Percentiles rank a stretch among this genome's conserved stretches.
These are phyloP conservation scores for Anthostomella pinea DNA, from an alignment of 2,329 filamentous ascomycete species.

Conservation along the genomic window DNA sequence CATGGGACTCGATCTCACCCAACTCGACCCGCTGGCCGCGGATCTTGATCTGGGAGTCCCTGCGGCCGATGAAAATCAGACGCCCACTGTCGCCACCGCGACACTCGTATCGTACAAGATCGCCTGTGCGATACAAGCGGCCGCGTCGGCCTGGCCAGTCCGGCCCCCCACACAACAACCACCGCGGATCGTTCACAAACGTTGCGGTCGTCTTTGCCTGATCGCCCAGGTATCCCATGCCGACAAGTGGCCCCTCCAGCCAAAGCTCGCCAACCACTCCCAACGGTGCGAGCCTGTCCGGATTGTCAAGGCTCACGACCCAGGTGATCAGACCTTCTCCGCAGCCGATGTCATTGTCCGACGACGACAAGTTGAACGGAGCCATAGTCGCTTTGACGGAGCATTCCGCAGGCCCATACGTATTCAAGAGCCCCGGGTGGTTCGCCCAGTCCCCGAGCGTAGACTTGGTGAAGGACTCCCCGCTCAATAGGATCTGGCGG, in stretches of 20 bases:
- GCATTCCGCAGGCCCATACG: conserved; percentile 2
- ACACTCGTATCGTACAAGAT: conserved; percentile 7
- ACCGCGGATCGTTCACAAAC: background rate
- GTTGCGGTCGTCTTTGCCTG: conserved; percentile 1
- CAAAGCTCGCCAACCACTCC: background rate
- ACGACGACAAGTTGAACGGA: background rate
- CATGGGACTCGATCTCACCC: conserved; percentile 29
- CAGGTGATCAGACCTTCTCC: background rate
- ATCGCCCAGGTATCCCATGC: conserved; percentile 1
- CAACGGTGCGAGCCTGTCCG: background rate
- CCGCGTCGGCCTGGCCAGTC: background rate
- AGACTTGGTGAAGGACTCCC: background rate
- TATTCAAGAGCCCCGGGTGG: background rate
- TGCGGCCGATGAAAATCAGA: conserved; percentile 15
- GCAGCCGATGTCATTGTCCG: background rate
- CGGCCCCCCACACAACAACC: background rate
- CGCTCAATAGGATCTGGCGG: background rate
- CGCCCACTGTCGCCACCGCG: conserved; percentile 1
- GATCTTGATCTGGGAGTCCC: conserved; percentile 33
- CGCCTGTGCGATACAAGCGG: conserved; percentile 3
- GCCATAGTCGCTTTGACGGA: conserved; percentile 2
- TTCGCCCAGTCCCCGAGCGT: background rate
- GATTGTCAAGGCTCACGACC: background rate
- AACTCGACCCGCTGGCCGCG: conserved; percentile 34
- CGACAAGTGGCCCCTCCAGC: background rate